These are phyloP conservation scores for Populus tremula DNA, from an alignment of 345 rosid genomes.

Conservation along the genomic window DNA sequence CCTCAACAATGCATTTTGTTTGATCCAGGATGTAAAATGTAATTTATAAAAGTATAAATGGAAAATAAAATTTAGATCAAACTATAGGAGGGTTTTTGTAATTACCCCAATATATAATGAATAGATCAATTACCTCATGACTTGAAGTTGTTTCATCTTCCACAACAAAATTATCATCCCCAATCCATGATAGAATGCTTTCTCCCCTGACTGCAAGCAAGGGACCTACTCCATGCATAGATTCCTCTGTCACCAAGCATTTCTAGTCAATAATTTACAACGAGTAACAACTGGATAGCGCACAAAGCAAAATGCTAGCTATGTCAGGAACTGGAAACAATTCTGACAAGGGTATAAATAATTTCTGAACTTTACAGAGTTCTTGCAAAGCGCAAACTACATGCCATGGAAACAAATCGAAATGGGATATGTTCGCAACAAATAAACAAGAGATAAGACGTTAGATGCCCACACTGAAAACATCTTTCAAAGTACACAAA, in stretches of 20 bases:
- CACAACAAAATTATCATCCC: slow-evolving; percentile 60
- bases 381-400: background rate
- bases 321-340: background rate
- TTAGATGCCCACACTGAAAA: background rate
- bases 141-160: slow-evolving; percentile 48
- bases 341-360: background rate
- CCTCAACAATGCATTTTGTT: too few relatives aligned
- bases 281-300: background rate
- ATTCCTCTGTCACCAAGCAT: slow-evolving; percentile 47
- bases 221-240: slow-evolving; percentile 42
- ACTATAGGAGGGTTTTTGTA: too few relatives aligned
- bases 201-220: slow-evolving; percentile 76
- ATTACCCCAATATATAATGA: background rate
- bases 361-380: background rate
- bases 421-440: background rate
- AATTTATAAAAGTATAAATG: too few relatives aligned
- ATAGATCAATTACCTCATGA: slow-evolving; percentile 51
- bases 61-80: too few relatives aligned
- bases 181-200: slow-evolving; percentile 61
- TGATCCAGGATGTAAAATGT: too few relatives aligned
- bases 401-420: background rate
- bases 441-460: background rate
- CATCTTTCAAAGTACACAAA: background rate
- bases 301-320: background rate
- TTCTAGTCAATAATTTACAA: background rate